These are phyloP conservation scores for Malassezia restricta DNA, from an alignment of 1,284 basidiomycete genomes.

Conservation along the genomic window DNA sequence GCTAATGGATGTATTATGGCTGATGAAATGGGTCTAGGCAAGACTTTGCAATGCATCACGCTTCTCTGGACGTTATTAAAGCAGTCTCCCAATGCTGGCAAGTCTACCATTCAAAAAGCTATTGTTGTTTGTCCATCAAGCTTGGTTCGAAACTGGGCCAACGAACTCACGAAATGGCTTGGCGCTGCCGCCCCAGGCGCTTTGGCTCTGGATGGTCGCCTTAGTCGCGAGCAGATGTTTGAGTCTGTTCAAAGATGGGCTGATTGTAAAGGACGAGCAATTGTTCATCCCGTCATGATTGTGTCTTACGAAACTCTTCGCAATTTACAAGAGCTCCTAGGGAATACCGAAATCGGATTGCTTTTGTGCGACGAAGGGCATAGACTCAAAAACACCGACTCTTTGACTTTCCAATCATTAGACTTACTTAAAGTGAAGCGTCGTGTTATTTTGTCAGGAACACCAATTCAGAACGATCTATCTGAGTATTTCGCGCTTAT, in stretches of 20 bases:
- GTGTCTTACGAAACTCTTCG: constrained; percentile 93
- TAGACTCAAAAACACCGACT: constrained; percentile 76
- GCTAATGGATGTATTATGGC: constrained; percentile 99
- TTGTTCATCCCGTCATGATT: constrained; percentile 65
- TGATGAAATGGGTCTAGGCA: constrained; percentile 84
- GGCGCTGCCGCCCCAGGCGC: constrained; percentile 35
- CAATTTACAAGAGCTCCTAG: constrained; percentile 38
- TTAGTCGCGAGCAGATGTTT: constrained; percentile 42
- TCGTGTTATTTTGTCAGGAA: constrained; percentile 92
- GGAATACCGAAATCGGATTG: constrained; percentile 60
- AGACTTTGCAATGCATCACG: constrained; percentile 91
- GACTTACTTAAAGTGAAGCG: constrained; percentile 75
- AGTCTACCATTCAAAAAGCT: constrained; percentile 84
- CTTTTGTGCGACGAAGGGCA: constrained; percentile 95
- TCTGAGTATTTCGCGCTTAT: constrained; percentile 92
- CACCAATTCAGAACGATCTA: constrained; percentile 88
- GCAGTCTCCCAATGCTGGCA: constrained; percentile 78
- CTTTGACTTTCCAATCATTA: constrained; percentile 68
- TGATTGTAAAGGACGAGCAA: constrained; percentile 28
- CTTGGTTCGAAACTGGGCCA: constrained; percentile 95
- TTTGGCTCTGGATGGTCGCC: constrained; percentile 39
- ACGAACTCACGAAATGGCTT: constrained; percentile 58
- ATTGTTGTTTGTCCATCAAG: constrained; percentile 96
- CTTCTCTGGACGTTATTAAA: constrained; percentile 93
- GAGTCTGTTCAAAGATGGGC: constrained; percentile 39